Evolutionary conservation across 108 stramenopile species (phyloP).

Genomic region (Discostella stelligeroides): DNA sequence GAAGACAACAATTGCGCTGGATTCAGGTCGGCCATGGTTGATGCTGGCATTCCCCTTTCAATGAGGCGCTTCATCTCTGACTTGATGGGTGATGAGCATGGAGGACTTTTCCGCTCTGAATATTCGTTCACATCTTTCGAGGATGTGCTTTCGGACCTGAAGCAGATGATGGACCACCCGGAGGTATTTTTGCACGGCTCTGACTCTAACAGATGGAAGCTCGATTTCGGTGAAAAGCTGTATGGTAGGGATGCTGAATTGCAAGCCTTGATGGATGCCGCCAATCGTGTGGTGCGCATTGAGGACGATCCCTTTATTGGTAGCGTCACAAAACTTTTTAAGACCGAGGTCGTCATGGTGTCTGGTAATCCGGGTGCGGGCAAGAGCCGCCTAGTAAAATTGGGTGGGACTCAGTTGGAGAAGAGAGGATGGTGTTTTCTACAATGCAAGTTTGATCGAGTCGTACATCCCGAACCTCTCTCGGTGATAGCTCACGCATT

Average conservation of each 20-base stretch:
- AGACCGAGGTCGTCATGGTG: conserved; percentile 26
- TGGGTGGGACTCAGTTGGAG: neutral
- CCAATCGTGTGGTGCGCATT: neutral
- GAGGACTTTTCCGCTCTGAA: conserved; percentile 16
- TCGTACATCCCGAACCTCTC: conserved; percentile 13
- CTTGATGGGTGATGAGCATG: conserved; percentile 15
- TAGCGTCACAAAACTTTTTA: neutral
- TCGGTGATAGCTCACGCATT: conserved; percentile 12
- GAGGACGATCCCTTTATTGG: conserved; percentile 9
- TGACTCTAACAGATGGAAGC: neutral
- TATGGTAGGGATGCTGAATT: conserved; percentile 20
- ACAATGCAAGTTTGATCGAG: conserved; percentile 24
- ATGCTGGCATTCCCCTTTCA: conserved; percentile 20
- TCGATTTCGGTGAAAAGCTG: conserved; percentile 20
- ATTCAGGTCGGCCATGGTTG: conserved; percentile 9
- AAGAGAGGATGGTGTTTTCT: conserved; percentile 26
- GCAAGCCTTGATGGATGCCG: conserved; percentile 16
- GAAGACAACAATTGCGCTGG: neutral
- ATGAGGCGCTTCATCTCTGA: conserved; percentile 19
- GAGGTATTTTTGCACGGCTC: conserved; percentile 21
- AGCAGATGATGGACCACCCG: conserved; percentile 30
- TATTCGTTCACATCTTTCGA: conserved; percentile 14
- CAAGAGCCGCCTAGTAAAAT: conserved; percentile 53
- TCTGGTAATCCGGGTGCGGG: conserved; percentile 62
- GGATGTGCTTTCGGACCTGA: conserved; percentile 26